Evolutionary conservation across 2,329 filamentous ascomycete species (phyloP).

Genomic region (Trichoderma lentiforme): DNA sequence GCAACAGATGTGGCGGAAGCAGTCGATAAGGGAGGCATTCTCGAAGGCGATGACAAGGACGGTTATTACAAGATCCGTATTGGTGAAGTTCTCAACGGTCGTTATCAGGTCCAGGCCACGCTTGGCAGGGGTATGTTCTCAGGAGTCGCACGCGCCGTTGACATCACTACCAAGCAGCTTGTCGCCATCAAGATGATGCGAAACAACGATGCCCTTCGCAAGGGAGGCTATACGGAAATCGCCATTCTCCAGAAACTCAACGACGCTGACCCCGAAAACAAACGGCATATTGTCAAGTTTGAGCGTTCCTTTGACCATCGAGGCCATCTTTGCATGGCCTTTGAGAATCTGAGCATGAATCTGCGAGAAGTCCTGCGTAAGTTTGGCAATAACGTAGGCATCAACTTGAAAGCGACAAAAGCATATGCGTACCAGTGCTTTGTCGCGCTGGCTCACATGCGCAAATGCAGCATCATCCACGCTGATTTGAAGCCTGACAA

Average conservation of each 20-base stretch:
- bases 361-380: conserved; percentile 92
- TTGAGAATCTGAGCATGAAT: conserved; percentile 92
- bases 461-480: conserved; percentile 90
- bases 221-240: conserved; percentile 92
- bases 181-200: conserved; percentile 98
- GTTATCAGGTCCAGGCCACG: conserved; percentile 83
- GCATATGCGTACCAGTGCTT: conserved; percentile 95
- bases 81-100: conserved; percentile 82
- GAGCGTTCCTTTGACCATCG: conserved; percentile 90
- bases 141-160: conserved; percentile 84
- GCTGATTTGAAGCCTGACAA: conserved; percentile 98
- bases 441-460: conserved; percentile 79
- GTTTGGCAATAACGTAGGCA: conserved; percentile 89
- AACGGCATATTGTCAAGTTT: conserved; percentile 87
- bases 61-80: conserved; percentile 95
- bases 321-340: conserved; percentile 91
- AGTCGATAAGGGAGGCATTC: conserved; percentile 69
- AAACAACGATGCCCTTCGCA: conserved; percentile 88
- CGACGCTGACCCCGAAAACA: conserved; percentile 79
- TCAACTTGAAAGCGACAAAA: conserved; percentile 83
- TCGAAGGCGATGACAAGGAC: conserved; percentile 91
- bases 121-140: conserved; percentile 96
- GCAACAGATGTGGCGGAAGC: conserved; percentile 48
- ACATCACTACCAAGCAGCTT: conserved; percentile 68
- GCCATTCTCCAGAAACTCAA: conserved; percentile 86